Percentiles rank a stretch among this genome's conserved stretches.
Evolutionary conservation across 495 filamentous ascomycete genomes (phyloP).

Genomic region (Hyaloscypha finlandica): DNA sequence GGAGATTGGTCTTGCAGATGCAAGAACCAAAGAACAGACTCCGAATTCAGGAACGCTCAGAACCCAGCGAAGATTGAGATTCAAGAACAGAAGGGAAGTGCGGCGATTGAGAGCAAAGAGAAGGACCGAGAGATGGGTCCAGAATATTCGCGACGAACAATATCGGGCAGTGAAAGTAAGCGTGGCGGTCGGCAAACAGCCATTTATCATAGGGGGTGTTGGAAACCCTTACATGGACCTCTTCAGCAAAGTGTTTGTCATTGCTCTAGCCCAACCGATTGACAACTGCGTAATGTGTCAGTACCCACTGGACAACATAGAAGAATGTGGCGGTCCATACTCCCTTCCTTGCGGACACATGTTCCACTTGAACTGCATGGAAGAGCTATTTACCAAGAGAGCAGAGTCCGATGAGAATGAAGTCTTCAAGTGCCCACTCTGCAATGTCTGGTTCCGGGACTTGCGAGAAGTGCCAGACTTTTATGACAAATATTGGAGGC

Average conservation of each 20-base stretch:
- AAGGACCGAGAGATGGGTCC: background rate
- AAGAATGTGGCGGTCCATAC: background rate
- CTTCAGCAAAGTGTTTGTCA: background rate
- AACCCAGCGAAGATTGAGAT: background rate
- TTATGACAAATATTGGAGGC: background rate
- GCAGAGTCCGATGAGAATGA: background rate
- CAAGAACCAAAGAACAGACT: background rate
- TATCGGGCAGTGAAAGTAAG: background rate
- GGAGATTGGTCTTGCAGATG: background rate
- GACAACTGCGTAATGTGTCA: background rate
- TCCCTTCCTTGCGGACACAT: background rate
- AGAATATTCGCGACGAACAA: background rate
- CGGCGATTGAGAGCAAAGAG: background rate
- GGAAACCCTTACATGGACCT: background rate
- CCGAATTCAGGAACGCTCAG: background rate
- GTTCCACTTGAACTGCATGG: background rate
- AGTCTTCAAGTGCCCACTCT: background rate
- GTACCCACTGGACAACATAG: background rate
- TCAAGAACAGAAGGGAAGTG: background rate
- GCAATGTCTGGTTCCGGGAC: background rate
- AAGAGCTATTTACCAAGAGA: background rate
- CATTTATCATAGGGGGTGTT: background rate
- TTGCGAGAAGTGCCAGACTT: background rate
- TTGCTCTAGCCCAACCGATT: background rate
- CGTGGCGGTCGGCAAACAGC: background rate